Percentiles rank a stretch among this genome's conserved stretches.
phyloP scores from a whole-genome alignment of 2,329 filamentous ascomycete genomes.

The Fusarium xyrophilum region DNA sequence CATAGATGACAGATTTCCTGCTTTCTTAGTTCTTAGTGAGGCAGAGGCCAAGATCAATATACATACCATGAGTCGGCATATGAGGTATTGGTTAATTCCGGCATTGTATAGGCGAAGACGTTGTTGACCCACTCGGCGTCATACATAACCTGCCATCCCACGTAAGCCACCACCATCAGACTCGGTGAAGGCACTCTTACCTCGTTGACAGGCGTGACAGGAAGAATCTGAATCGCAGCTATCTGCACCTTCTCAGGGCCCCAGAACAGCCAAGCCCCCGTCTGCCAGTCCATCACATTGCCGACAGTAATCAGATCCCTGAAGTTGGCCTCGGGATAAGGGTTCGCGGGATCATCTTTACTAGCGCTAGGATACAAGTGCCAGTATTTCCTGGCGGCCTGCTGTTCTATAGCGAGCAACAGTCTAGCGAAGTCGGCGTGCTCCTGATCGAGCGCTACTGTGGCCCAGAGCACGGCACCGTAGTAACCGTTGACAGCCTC shows the following conservation, averaged over 20 bases:
- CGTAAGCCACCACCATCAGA: not conserved
- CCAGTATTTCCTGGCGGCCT: not conserved
- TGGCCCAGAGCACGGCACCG: not conserved
- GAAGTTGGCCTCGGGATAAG: not conserved
- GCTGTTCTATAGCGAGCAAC: not conserved
- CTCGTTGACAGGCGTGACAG: not conserved
- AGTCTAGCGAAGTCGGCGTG: not conserved
- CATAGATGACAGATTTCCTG: not conserved
- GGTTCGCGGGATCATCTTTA: not conserved
- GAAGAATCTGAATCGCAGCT: not conserved
- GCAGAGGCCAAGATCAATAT: no score
- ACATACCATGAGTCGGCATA: not conserved
- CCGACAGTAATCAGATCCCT: not conserved
- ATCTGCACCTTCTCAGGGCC: not conserved
- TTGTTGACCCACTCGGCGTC: not conserved
- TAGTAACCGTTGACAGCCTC: not conserved
- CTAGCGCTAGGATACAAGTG: not conserved
- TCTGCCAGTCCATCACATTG: not conserved
- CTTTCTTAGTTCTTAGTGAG: rapidly evolving
- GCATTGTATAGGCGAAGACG: not conserved
- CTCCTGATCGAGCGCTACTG: not conserved
- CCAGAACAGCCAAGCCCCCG: not conserved
- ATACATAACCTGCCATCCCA: not conserved
- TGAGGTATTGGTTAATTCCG: not conserved
- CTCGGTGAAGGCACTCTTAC: not conserved